Percentiles rank a stretch among this genome's conserved stretches.
These are phyloP conservation scores for Fusarium sp. DNA, from an alignment of 2,329 filamentous ascomycete species.

Conservation along the genomic window DNA sequence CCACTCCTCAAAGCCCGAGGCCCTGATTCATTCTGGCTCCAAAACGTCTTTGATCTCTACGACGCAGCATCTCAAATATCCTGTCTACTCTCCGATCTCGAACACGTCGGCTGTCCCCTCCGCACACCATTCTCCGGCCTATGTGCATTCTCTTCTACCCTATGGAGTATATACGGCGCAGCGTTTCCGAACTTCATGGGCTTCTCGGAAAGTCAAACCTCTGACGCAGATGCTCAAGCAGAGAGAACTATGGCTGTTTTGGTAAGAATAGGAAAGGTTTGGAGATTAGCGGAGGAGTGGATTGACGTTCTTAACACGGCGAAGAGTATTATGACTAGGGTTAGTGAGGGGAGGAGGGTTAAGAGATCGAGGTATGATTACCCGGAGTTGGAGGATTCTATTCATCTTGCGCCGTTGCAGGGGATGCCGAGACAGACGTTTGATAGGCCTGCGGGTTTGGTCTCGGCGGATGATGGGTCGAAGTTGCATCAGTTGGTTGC, in stretches of 20 bases:
- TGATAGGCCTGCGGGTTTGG: background rate
- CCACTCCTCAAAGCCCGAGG: conserved; percentile 38
- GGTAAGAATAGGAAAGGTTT: conserved; percentile 29
- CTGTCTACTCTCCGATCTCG: conserved; percentile 33
- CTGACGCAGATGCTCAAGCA: conserved; percentile 25
- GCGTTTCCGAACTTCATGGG: conserved; percentile 39
- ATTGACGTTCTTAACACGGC: conserved; percentile 41
- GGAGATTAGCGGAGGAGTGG: conserved; percentile 44
- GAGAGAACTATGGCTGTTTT: conserved; percentile 26
- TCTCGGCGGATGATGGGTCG: background rate
- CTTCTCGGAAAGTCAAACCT: conserved; percentile 4
- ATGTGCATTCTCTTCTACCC: conserved; percentile 35
- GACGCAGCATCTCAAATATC: conserved; percentile 42
- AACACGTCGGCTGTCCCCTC: conserved; percentile 34
- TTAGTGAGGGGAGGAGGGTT: conserved; percentile 12
- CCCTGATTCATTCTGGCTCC: conserved; percentile 35
- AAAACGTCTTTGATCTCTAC: conserved; percentile 34
- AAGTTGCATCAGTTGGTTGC: conserved; percentile 10
- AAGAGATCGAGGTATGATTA: conserved; percentile 43
- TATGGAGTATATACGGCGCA: conserved; percentile 39
- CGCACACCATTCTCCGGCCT: conserved; percentile 40
- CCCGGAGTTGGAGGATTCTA: conserved; percentile 41
- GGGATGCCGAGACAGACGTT: conserved; percentile 41
- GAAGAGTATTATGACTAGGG: conserved; percentile 27
- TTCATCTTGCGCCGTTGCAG: conserved; percentile 39